Conservation (phyloP, 805 yeast species). For the Wickerhamiella occidentalis region DNA sequence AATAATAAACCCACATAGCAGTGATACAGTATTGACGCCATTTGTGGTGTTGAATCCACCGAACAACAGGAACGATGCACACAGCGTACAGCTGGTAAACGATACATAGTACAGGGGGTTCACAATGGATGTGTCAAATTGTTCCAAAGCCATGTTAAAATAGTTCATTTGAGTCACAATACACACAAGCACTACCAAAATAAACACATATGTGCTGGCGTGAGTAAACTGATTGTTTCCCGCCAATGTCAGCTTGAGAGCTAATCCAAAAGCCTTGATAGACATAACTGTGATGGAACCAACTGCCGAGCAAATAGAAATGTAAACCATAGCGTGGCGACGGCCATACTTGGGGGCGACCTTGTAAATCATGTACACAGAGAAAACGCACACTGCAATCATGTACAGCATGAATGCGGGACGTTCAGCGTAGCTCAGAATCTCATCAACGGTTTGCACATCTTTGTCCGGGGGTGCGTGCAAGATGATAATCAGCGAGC, state of each 20-base stretch:
- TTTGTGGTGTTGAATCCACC: conserved; percentile 78
- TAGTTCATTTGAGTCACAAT: conserved; percentile 87
- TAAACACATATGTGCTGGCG: conserved; percentile 69
- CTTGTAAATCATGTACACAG: conserved; percentile 67
- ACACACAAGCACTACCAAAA: conserved; percentile 64
- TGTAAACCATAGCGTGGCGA: conserved; percentile 75
- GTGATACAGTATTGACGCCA: conserved; percentile 65
- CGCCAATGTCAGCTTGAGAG: conserved; percentile 66
- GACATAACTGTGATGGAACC: conserved; percentile 88
- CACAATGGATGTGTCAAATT: conserved; percentile 83
- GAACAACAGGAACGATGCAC: conserved; percentile 76
- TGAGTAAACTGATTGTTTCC: conserved; percentile 86
- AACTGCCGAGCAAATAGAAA: conserved; percentile 78
- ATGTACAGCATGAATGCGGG: conserved; percentile 63
- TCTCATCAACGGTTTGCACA: conserved; percentile 77
- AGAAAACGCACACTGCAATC: conserved; percentile 48
- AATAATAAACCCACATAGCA: conserved; percentile 73
- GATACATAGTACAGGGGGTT: conserved; percentile 86
- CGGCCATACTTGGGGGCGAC: conserved; percentile 73
- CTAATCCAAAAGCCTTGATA: conserved; percentile 87
- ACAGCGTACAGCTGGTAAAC: conserved; percentile 76
- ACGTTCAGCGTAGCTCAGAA: conserved; percentile 61
- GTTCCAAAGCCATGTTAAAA: conserved; percentile 86
- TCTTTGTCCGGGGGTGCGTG: conserved; percentile 96
- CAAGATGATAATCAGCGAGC: conserved; percentile 73